phyloP scores from a whole-genome alignment of 192 early-diverging fungal genomes.

The Backusella morwellensis region DNA sequence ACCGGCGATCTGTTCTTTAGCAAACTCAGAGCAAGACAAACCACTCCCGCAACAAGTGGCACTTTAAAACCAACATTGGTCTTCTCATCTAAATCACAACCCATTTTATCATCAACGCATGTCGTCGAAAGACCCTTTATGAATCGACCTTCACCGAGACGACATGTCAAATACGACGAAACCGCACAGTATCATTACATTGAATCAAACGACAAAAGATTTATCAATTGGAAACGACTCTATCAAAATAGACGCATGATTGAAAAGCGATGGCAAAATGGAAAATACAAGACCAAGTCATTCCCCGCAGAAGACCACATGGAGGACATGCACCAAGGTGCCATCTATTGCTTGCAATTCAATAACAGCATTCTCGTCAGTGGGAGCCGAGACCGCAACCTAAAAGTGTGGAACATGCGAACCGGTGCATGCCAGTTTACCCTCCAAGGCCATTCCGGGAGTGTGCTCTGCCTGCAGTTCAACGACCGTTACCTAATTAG shows the following conservation, averaged over 20 bases:
- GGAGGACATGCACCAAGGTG: slow-evolving; percentile 71
- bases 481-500: slow-evolving; percentile 65
- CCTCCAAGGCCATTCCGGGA: slow-evolving; percentile 70
- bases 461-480: slow-evolving; percentile 88
- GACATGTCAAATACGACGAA: slow-evolving; percentile 27
- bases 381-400: slow-evolving; percentile 65
- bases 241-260: slow-evolving; percentile 65
- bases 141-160: slow-evolving; percentile 1
- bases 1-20: slow-evolving; percentile 4
- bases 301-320: slow-evolving; percentile 41
- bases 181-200: slow-evolving; percentile 34
- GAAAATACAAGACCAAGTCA: slow-evolving; percentile 57
- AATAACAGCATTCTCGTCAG: slow-evolving; percentile 66
- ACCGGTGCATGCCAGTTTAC: slow-evolving; percentile 57
- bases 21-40: neutral
- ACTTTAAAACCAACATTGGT: neutral
- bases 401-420: slow-evolving; percentile 78
- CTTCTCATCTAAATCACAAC: slow-evolving; percentile 37
- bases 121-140: neutral
- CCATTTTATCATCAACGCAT: slow-evolving; percentile 69
- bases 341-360: slow-evolving; percentile 86
- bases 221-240: slow-evolving; percentile 73
- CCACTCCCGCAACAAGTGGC: neutral
- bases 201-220: slow-evolving; percentile 34
- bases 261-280: slow-evolving; percentile 74